Evolutionary conservation across 768 basidiomycete genomes (phyloP), one percentile per base, ranked within the genome.

Genomic region (Auriscalpium orientale): DNA sequence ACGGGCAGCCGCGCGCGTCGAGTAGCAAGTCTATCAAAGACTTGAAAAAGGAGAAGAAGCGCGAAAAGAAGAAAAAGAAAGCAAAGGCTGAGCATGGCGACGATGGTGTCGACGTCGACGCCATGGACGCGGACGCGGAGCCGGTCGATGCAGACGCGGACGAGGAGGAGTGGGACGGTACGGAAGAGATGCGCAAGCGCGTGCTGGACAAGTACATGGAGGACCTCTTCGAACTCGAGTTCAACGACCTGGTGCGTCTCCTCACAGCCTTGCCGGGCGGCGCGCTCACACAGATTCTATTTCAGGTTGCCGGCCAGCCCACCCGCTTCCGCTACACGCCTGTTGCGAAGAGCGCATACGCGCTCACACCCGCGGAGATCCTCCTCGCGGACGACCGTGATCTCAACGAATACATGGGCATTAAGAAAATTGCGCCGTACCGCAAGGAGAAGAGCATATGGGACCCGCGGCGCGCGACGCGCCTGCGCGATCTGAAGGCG

Each of bases 271-370:
- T 34, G 40, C 46, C 35, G 22, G 45, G 51, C 34, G 55, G 35
- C 54, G 53, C 10, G 46, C 36, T 55, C 46, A 53, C 28, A 18
- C 28, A 7, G 8, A 6, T 15, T n/a, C 33, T 53, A 53, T 50
- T 21, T 44, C 65, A 95, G 95, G 85, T 95, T 51, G 94, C 85
- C 8, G 91, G 85, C 66, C 73, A 94, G 65, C 87, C 93, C 2
- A 98, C 94, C 0, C 87, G 92, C 11, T 99, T 99, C 81, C 86
- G 89, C 69, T 99, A 99, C 67, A 76, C 82, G n/a, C 76, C 84
- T 45, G 81, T 88, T 36, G 70, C 82, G 45, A 65, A 82, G 0
- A 77, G 86, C 57, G 69, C 68, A 35, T 95, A 79, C 70, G 83
- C 80, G 2, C 81, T 99, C 44, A 80, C 84, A 1, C 83, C 95